phyloP scores from a whole-genome alignment of 192 early-diverging fungal species.

The Obelidium mucronatum region DNA sequence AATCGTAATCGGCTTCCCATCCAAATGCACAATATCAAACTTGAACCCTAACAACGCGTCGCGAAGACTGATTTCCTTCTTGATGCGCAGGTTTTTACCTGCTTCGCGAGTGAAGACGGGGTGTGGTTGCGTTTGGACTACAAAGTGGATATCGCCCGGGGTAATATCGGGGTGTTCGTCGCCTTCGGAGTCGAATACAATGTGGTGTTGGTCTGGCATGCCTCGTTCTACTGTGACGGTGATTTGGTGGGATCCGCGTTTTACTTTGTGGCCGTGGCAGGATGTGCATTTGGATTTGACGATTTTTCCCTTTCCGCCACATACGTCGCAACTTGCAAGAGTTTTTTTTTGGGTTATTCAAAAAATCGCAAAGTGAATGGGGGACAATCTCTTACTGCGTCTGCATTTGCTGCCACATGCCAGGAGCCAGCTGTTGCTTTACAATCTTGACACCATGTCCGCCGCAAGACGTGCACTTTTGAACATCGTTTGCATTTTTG shows the following conservation, averaged over 20 bases:
- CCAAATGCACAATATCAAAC: slow-evolving; percentile 78
- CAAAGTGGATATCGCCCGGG: slow-evolving; percentile 89
- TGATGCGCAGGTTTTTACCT: slow-evolving; percentile 80
- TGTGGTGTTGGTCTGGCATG: slow-evolving; percentile 74
- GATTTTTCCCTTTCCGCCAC: slow-evolving; percentile 89
- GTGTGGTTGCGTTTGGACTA: slow-evolving; percentile 73
- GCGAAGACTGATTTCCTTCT: slow-evolving; percentile 77
- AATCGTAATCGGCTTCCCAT: slow-evolving; percentile 60
- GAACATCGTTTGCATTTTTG: slow-evolving; percentile 80
- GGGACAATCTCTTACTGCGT: slow-evolving; percentile 61
- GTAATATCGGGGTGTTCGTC: slow-evolving; percentile 91
- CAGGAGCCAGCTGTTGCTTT: slow-evolving; percentile 88
- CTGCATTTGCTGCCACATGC: slow-evolving; percentile 95
- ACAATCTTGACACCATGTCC: slow-evolving; percentile 84
- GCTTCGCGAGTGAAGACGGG: slow-evolving; percentile 72
- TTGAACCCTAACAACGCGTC: slow-evolving; percentile 86
- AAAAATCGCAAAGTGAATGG: not conserved
- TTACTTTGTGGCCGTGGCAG: slow-evolving; percentile 88
- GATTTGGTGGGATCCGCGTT: slow-evolving; percentile 80
- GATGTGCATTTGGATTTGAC: slow-evolving; percentile 79
- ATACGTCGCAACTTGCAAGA: slow-evolving; percentile 76
- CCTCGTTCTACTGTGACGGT: slow-evolving; percentile 85
- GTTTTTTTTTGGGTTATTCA: not conserved
- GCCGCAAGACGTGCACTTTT: slow-evolving; percentile 78
- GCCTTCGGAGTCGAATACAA: slow-evolving; percentile 86